A percentile compares a stretch with the other conserved stretches of the same genome.
Evolutionary conservation across 1,284 basidiomycete species (phyloP).

Genomic region (Trichosporon coremiiforme): DNA sequence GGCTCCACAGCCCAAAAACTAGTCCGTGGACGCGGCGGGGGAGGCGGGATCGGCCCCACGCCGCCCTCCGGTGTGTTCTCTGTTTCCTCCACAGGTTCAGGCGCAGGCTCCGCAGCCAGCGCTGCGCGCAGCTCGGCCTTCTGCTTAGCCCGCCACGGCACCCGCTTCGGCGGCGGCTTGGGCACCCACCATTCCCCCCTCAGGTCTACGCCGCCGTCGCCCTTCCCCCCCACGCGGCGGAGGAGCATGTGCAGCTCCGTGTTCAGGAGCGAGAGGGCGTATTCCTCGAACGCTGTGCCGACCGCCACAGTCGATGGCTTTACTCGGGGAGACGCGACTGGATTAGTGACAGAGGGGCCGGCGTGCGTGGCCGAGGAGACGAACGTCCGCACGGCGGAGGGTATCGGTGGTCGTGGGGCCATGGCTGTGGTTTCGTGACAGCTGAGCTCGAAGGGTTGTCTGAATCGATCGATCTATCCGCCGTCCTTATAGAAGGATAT

Average conservation of each 20-base stretch:
- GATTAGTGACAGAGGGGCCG: not conserved
- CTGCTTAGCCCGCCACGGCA: not conserved
- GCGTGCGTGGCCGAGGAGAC: not conserved
- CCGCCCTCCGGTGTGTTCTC: not conserved
- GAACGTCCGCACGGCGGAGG: not conserved
- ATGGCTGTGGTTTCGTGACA: not conserved
- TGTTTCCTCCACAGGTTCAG: not conserved
- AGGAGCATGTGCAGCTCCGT: constrained; percentile 75
- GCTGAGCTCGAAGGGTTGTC: not conserved
- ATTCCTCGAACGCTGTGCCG: constrained; percentile 74
- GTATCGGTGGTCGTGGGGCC: not conserved
- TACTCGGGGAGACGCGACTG: too few species aligned
- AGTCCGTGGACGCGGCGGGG: not conserved
- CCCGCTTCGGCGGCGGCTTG: constrained; percentile 7
- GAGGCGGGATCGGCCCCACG: not conserved
- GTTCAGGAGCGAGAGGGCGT: constrained; percentile 66
- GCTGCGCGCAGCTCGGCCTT: not conserved
- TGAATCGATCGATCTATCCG: not conserved
- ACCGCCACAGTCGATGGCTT: constrained; percentile 60
- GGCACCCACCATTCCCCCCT: constrained; percentile 91
- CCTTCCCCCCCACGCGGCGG: constrained; percentile 69
- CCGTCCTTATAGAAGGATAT: too few species aligned
- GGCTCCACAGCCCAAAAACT: not conserved
- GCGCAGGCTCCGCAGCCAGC: constrained; percentile 11
- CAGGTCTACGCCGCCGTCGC: constrained; percentile 86